These are phyloP conservation scores for Saprolegnia diclina DNA, from an alignment of 352 stramenopile species.

Conservation along the genomic window DNA sequence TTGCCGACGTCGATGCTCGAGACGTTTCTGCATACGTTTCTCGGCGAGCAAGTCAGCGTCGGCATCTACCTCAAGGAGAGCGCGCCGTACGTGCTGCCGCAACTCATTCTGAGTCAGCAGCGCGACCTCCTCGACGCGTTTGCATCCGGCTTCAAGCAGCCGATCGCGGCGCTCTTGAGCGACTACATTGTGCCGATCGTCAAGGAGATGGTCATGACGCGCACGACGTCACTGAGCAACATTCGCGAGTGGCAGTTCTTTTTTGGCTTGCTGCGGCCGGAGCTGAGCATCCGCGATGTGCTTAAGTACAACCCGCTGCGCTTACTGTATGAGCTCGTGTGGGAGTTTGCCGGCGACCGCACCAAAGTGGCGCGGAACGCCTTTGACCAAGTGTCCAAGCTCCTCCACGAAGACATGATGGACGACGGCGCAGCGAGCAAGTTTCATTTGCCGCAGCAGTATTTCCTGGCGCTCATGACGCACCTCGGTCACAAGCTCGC, in stretches of 20 bases:
- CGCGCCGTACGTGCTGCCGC: conserved; percentile 50
- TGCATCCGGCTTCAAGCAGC: conserved; percentile 31
- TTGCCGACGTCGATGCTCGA: conserved; percentile 37
- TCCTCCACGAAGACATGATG: conserved; percentile 34
- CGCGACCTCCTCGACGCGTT: conserved; percentile 46
- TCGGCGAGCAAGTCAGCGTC: conserved; percentile 39
- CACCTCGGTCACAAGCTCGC: conserved; percentile 62
- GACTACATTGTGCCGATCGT: conserved; percentile 35
- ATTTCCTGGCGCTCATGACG: conserved; percentile 80
- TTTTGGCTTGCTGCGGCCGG: conserved; percentile 57
- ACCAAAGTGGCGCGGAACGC: conserved; percentile 46
- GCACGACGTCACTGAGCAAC: conserved; percentile 41
- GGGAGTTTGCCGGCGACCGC: conserved; percentile 56
- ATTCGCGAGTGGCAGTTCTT: conserved; percentile 67
- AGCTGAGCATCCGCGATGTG: conserved; percentile 51
- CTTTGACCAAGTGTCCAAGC: conserved; percentile 50
- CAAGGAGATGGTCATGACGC: conserved; percentile 38
- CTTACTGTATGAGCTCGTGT: conserved; percentile 54
- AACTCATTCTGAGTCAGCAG: conserved; percentile 57
- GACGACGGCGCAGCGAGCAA: conserved; percentile 22
- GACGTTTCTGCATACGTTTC: conserved; percentile 54
- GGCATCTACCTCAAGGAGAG: conserved; percentile 42
- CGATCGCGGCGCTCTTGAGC: conserved; percentile 1
- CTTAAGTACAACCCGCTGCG: conserved; percentile 47
- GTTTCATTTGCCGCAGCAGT: conserved; percentile 59